Evolutionary conservation across 1,284 basidiomycete genomes (phyloP).

Genomic region (Cystobasidium slooffiae): DNA sequence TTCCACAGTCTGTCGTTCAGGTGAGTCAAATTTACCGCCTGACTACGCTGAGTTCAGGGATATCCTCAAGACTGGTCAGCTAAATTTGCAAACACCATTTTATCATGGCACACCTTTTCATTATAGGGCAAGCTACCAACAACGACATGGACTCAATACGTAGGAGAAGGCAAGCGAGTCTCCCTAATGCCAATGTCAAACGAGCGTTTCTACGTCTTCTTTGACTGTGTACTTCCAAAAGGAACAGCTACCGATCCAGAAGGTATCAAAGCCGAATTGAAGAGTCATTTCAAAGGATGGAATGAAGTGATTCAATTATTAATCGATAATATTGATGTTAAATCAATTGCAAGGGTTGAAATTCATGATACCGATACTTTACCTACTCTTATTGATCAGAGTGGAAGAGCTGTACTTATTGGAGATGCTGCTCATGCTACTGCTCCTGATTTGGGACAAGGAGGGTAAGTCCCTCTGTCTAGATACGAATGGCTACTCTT

Average conservation of each 20-base stretch:
- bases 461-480: constrained; percentile 19
- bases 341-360: constrained; percentile 35
- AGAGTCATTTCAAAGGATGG: constrained; percentile 37
- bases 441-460: constrained; percentile 42
- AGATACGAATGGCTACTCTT: not conserved
- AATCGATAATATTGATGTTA: constrained; percentile 36
- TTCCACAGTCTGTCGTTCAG: constrained; percentile 36
- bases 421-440: constrained; percentile 43
- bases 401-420: constrained; percentile 35
- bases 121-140: constrained; percentile 26
- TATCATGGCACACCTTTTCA: too few species aligned
- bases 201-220: constrained; percentile 41
- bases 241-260: constrained; percentile 35
- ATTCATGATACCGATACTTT: constrained; percentile 42
- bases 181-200: constrained; percentile 43
- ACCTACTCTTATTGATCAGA: constrained; percentile 39
- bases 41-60: not conserved
- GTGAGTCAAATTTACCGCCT: not conserved
- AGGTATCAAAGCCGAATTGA: constrained; percentile 36
- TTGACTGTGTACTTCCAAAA: constrained; percentile 35
- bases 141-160: constrained; percentile 41
- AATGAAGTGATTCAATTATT: constrained; percentile 32
- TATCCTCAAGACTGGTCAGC: not conserved
- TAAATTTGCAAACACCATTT: not conserved
- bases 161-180: constrained; percentile 44